Evolutionary conservation across 768 basidiomycete genomes (phyloP), one percentile per base, ranked within the genome.

Genomic region (Cytidiella melzeri): DNA sequence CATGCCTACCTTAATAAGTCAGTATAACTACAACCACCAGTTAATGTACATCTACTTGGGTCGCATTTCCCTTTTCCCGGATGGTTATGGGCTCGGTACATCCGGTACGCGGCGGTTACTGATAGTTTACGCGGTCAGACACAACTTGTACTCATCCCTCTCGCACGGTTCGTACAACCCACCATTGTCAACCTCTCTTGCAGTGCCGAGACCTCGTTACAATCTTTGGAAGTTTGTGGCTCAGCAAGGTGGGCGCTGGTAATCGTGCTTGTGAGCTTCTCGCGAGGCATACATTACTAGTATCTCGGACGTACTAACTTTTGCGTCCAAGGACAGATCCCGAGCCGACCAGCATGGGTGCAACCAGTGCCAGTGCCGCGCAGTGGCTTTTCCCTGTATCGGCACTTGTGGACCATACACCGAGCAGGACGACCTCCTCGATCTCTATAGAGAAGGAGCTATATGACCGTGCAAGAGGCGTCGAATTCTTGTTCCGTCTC

Each of bases 401-500:
- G 34, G 74, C 81, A 11, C 70, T 91, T 15, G 62, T 71, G 41
- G 65, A 65, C 25, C 25, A 19, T 6, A 83, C 84, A 0, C 87
- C 88, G 5, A 80, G 81, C 15, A 64, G 66, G 19, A 70, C 69
- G 2, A 68, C 68, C 12, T 69, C 83, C n/a, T 56, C 53, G 11
- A 69, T 69, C 23, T 57, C 72, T 15, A 61, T 86, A 21, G 74
- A 81, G 56, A 81, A 77, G 55, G 84, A 92, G 61, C 73, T 91
- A 19, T 84, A 85, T 61, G 87, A 89, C 58, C 75, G 91, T 47
- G 80, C 85, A 34, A 75, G 84, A 66, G 90, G 90, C 26, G 77
- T 92, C 52, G 90, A 92, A 61, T 91, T 92, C 68, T 74, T 92
- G 26, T 91, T 84, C 64, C 84, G 90, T 47, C 63, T 92, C 45